phyloP scores from a whole-genome alignment of 2,329 filamentous ascomycete species.

The Trichoderma sp. region DNA sequence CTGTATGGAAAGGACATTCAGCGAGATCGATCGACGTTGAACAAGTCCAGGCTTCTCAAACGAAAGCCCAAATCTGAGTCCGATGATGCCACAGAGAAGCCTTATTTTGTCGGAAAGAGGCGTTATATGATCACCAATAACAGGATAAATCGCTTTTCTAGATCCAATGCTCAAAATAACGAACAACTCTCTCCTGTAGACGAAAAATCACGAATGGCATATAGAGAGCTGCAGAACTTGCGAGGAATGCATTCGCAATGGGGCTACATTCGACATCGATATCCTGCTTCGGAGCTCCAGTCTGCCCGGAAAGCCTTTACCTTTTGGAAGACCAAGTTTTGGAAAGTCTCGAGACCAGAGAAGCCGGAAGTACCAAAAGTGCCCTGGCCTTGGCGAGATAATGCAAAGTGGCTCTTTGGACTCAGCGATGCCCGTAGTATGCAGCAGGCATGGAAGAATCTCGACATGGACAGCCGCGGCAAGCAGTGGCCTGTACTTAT shows the following conservation, averaged over 20 bases:
- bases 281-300: constrained; percentile 30
- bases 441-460: constrained; percentile 37
- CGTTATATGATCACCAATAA: constrained; percentile 18
- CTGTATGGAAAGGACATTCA: background rate
- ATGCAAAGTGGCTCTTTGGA: constrained; percentile 37
- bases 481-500: constrained; percentile 40
- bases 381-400: constrained; percentile 34
- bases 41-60: background rate
- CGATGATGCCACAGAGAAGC: background rate
- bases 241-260: constrained; percentile 34
- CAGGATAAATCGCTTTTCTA: constrained; percentile 6
- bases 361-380: constrained; percentile 23
- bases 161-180: background rate
- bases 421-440: constrained; percentile 36
- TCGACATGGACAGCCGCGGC: constrained; percentile 33
- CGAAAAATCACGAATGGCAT: background rate
- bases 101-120: constrained; percentile 2
- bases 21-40: background rate
- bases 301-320: constrained; percentile 32
- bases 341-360: constrained; percentile 26
- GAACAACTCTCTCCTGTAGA: constrained; percentile 10
- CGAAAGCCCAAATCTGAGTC: background rate
- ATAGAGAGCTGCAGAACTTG: background rate
- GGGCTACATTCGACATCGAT: constrained; percentile 37
- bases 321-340: constrained; percentile 36